Percentiles rank a stretch among this genome's conserved stretches.
phyloP scores from a whole-genome alignment of 805 yeast genomes.

The Pichia gijzeniarum region DNA sequence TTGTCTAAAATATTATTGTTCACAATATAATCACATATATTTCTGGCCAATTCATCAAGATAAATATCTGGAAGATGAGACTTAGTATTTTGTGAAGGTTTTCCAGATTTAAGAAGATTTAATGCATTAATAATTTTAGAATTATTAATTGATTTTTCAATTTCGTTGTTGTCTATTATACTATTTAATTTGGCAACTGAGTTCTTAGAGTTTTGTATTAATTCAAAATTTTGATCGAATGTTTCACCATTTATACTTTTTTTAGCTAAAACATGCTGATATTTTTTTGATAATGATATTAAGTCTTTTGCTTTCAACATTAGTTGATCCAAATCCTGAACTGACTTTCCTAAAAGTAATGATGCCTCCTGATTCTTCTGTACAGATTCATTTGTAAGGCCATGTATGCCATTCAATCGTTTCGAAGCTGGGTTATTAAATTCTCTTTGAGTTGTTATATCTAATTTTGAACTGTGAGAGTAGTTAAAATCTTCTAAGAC shows the following conservation, averaged over 20 bases:
- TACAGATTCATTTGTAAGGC: slow-evolving; percentile 54
- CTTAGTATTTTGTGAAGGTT: slow-evolving; percentile 5
- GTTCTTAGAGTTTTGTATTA: slow-evolving; percentile 26
- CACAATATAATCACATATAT: slow-evolving; percentile 64
- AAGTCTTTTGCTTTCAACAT: slow-evolving; percentile 77
- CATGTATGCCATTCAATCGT: slow-evolving; percentile 51
- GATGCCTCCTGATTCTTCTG: slow-evolving; percentile 52
- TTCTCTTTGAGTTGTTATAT: neutral
- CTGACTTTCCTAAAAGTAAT: slow-evolving; percentile 54
- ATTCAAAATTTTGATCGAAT: slow-evolving; percentile 21
- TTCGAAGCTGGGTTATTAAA: neutral
- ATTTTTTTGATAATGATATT: slow-evolving; percentile 47
- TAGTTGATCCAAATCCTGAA: slow-evolving; percentile 69
- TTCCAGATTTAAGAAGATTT: slow-evolving; percentile 14
- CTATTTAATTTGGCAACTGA: slow-evolving; percentile 25
- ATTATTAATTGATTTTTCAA: slow-evolving; percentile 19
- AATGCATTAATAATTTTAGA: slow-evolving; percentile 20
- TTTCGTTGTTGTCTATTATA: slow-evolving; percentile 25
- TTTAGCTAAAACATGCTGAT: slow-evolving; percentile 25
- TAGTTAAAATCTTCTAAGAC: slow-evolving; percentile 38
- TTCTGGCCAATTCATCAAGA: slow-evolving; percentile 67
- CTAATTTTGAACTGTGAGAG: neutral
- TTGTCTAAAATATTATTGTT: slow-evolving; percentile 37
- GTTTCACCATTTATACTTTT: slow-evolving; percentile 11
- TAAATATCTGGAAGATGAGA: slow-evolving; percentile 22